These are phyloP conservation scores for Ailanthus altissimus DNA, from an alignment of 345 rosid species.

Conservation along the genomic window DNA sequence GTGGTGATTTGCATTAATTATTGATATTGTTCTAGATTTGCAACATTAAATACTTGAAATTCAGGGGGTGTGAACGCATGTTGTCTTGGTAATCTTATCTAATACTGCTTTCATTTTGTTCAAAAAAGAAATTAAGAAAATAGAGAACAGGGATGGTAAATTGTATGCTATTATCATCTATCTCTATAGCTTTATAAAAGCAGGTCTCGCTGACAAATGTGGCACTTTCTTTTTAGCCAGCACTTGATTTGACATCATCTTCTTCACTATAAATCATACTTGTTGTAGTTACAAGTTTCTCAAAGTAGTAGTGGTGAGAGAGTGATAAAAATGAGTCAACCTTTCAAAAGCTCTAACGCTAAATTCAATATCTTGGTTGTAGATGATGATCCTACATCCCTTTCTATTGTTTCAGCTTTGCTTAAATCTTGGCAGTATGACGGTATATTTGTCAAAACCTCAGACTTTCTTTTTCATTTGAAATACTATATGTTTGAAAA, in stretches of 20 bases:
- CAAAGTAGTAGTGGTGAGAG: background rate
- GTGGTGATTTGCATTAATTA: constrained; percentile 30
- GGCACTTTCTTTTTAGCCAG: background rate
- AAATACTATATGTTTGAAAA: background rate
- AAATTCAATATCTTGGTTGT: constrained; percentile 53
- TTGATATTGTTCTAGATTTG: constrained; percentile 34
- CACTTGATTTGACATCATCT: background rate
- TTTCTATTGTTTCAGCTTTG: constrained; percentile 49
- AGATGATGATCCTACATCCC: constrained; percentile 62
- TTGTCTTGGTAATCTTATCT: background rate
- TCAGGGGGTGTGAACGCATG: background rate
- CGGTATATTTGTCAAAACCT: constrained; percentile 44
- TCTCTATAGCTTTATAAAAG: background rate
- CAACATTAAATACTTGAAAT: constrained; percentile 16
- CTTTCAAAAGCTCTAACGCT: constrained; percentile 22
- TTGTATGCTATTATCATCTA: background rate
- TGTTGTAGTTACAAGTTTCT: background rate
- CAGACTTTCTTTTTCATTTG: background rate
- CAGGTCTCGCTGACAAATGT: background rate
- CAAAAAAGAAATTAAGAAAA: background rate
- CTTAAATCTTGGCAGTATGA: constrained; percentile 39
- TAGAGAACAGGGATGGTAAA: background rate
- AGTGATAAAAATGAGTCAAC: constrained; percentile 11
- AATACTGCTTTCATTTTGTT: background rate
- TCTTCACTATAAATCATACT: background rate